Percentiles rank a stretch among this genome's conserved stretches.
Evolutionary conservation across 805 yeast species (phyloP).

Genomic region (Wickerhamiella kazuoi): DNA sequence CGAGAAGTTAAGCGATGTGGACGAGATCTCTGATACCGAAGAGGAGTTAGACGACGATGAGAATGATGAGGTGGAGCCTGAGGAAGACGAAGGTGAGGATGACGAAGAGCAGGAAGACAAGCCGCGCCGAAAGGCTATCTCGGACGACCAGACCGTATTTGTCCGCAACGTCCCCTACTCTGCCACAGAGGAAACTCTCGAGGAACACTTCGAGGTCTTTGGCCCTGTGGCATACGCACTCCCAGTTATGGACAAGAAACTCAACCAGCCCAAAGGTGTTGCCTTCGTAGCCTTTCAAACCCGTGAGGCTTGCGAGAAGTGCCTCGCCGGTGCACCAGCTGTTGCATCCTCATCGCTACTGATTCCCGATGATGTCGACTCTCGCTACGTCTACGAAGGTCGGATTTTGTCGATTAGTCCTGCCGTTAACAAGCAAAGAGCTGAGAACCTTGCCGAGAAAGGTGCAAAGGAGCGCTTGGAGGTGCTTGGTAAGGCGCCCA

Average conservation of each 20-base stretch:
- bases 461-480: slow-evolving; percentile 59
- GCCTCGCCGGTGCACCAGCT: slow-evolving; percentile 66
- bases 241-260: slow-evolving; percentile 72
- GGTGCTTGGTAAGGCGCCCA: slow-evolving; percentile 60
- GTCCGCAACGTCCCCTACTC: slow-evolving; percentile 91
- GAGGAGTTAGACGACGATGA: slow-evolving; percentile 19
- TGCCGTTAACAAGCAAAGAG: slow-evolving; percentile 76
- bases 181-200: slow-evolving; percentile 63
- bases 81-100: slow-evolving; percentile 23
- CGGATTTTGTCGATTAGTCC: slow-evolving; percentile 70
- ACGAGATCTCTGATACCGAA: slow-evolving; percentile 18
- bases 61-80: slow-evolving; percentile 17
- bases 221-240: slow-evolving; percentile 85
- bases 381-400: slow-evolving; percentile 76
- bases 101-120: slow-evolving; percentile 19
- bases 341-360: slow-evolving; percentile 47
- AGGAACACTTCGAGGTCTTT: slow-evolving; percentile 62
- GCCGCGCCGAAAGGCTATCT: slow-evolving; percentile 18
- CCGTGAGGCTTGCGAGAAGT: slow-evolving; percentile 43
- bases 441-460: slow-evolving; percentile 52
- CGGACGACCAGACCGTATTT: slow-evolving; percentile 40
- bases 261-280: slow-evolving; percentile 82
- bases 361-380: slow-evolving; percentile 82
- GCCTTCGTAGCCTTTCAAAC: slow-evolving; percentile 78
- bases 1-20: slow-evolving; percentile 24